Base-by-base conservation (phyloP, 306 rosid species). In the Lathyrus oleraceus region DNA sequence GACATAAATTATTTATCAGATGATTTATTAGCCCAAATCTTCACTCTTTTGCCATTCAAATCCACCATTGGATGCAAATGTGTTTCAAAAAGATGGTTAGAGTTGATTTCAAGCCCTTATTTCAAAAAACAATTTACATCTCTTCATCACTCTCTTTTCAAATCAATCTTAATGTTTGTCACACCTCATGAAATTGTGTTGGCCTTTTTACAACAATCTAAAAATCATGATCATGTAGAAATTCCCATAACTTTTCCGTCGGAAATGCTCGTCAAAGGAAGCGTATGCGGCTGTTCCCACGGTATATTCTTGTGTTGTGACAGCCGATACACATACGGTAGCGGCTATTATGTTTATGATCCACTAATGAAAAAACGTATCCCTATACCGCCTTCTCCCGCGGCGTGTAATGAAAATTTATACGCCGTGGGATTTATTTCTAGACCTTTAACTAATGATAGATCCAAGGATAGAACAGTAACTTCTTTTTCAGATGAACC, bases 21-120 rank as follows among this genome's bases (percentile, higher is more conserved):
- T 62, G 76, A 76, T 51, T 8, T 76, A 21, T 64, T 69, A 11
- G 42, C 17, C 10, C 21, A 76, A 52, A 76, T 76, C 38, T 69
- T 76, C 38, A 17, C 8, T 10, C 12, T 39, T 10, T 6, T 76
- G 1, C 66, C 81, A 10, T 76, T 62, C 5, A 53, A 65, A 76
- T 76, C 71, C 7, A 35, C 20, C 20, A 15, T 12, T 5, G 10
- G 14, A 14, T 76, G 81, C 59, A 69, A 61, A 20, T 40, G 65
- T 1, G 75, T 60, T 15, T 61, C 76, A 14, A 76, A 76, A 1
- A 42, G 49, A 0, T 76, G 80, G 75, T 28, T 61, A 0, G 28
- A 20, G 25, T 52, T 68, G 38, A 45, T 76, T 35, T 76, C 80
- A 59, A 49, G 19, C 8, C 27, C 57, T 23, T 6, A 5, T 14